A percentile compares a stretch with the other conserved stretches of the same genome.
Conservation (phyloP, 495 filamentous ascomycete genomes). For the Aspergillus indologenus region DNA sequence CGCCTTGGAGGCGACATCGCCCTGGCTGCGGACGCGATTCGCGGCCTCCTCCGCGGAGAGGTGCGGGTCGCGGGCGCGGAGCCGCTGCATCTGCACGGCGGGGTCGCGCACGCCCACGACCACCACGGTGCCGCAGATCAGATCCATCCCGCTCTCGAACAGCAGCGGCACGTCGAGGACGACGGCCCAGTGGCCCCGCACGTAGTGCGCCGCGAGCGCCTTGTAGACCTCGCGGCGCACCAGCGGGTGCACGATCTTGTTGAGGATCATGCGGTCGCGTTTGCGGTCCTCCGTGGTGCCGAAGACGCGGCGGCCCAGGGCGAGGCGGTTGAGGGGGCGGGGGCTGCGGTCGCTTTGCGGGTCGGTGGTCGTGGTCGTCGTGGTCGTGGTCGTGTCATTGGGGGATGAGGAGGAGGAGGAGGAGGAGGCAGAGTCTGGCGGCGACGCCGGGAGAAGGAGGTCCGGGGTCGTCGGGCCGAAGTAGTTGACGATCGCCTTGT, state of each 20-base stretch:
- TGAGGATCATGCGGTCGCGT: conserved; percentile 69
- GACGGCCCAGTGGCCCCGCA: conserved; percentile 75
- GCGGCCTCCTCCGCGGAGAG: conserved; percentile 74
- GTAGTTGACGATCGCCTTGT: conserved; percentile 72
- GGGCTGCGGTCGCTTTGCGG: conserved; percentile 27
- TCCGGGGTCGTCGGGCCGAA: conserved; percentile 81
- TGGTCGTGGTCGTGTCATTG: too few relatives aligned
- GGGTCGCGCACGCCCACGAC: conserved; percentile 79
- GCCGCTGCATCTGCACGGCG: conserved; percentile 70
- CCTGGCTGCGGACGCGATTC: conserved; percentile 79
- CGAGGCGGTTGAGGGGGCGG: conserved; percentile 79
- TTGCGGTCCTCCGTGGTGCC: conserved; percentile 62
- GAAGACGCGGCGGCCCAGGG: conserved; percentile 81
- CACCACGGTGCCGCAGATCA: conserved; percentile 74
- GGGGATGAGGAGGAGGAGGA: conserved; percentile 24
- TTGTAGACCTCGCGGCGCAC: conserved; percentile 75
- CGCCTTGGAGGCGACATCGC: conserved; percentile 78
- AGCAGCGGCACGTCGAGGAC: conserved; percentile 92
- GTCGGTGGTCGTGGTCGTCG: too few relatives aligned
- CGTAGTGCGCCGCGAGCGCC: conserved; percentile 59
- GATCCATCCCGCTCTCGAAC: conserved; percentile 81
- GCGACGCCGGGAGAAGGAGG: conserved; percentile 57
- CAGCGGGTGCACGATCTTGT: conserved; percentile 88
- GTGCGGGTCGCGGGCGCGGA: conserved; percentile 68
- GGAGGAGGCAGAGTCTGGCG: conserved; percentile 24